phyloP scores from a whole-genome alignment of 768 basidiomycete species.

The Russula lepida region DNA sequence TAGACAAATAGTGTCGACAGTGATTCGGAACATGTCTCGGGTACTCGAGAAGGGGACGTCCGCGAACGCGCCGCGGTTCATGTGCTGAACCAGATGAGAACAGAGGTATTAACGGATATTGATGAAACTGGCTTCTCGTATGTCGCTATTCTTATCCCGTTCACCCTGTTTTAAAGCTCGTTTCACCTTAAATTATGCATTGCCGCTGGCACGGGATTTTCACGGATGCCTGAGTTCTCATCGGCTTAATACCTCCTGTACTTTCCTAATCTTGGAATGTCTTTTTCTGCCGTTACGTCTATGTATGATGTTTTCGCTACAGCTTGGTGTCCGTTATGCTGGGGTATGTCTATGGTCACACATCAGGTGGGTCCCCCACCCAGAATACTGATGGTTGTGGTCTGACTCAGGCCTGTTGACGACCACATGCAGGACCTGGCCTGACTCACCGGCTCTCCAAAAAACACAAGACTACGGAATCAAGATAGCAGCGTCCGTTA shows the following conservation, averaged over 20 bases:
- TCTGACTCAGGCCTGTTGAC: not conserved
- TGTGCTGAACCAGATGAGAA: conserved; percentile 58
- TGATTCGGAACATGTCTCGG: not conserved
- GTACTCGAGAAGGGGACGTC: not conserved
- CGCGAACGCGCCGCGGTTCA: not conserved
- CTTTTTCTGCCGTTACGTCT: not conserved
- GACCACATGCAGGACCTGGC: not conserved
- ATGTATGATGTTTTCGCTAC: conserved; percentile 83
- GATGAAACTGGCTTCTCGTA: conserved; percentile 83
- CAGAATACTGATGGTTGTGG: not conserved
- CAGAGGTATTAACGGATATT: conserved; percentile 74
- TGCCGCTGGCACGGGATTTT: conserved; percentile 79
- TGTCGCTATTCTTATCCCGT: conserved; percentile 22
- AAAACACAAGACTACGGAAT: conserved; percentile 29
- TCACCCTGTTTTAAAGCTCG: conserved; percentile 26
- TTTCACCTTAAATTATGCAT: conserved; percentile 42
- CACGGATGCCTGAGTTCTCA: conserved; percentile 60
- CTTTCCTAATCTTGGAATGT: not conserved
- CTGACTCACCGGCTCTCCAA: not conserved
- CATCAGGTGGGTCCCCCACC: not conserved
- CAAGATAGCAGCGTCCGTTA: conserved; percentile 36
- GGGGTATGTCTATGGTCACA: conserved; percentile 63
- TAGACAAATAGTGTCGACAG: not conserved
- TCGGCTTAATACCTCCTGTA: not conserved
- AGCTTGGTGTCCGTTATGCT: conserved; percentile 78